Evolutionary conservation across 2,329 filamentous ascomycete genomes (phyloP), one percentile per base, ranked within the genome.

Genomic region (Plenodomus lindquistii): DNA sequence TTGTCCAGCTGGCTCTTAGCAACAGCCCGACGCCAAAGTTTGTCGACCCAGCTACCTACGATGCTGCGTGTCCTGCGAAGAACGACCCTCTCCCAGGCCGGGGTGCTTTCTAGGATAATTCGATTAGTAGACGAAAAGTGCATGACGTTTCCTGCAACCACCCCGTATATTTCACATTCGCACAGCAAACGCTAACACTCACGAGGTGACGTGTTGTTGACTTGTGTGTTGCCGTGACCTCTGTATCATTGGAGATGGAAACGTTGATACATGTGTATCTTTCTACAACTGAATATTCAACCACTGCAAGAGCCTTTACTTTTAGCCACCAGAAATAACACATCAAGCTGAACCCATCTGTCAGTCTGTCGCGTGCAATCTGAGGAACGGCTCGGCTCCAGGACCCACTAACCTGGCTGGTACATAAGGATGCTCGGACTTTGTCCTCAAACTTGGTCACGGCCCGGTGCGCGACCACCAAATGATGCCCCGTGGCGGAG

Each of bases 1-100:
- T 67, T 18, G 57, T 63, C 36, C 47, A 54, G 19, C 34, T 66
- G 34, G 62, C 49, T 27, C 60, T 59, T 37, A 50, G 57, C 36
- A 65, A 65, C 46, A 53, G 31, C 9, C 27, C 55, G 2, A 34
- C 27, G 36, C 55, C 59, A 10, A 52, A 42, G 2, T 62, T 67
- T 42, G 53, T 62, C n/a, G 39, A 55, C 3, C 54, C 60, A 13
- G 53, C 39, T 9, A 46, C 42, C 8, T 65, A 65, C 22, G 63
- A 66, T 40, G 43, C 40, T 21, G 37, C 49, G 4, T 67, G 64
- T 36, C 57, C 61, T 27, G 44, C 43, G 4, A 55, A 52, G 37
- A 66, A 64, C 21, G 62, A 65, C 38, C 60, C 63, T 5, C 29
- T 63, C 16, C 62, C 60, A 37, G 62, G 53, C 16, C 57, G 55